Conservation (phyloP, 768 basidiomycete species). For the Mycena olivaceomarginata region DNA sequence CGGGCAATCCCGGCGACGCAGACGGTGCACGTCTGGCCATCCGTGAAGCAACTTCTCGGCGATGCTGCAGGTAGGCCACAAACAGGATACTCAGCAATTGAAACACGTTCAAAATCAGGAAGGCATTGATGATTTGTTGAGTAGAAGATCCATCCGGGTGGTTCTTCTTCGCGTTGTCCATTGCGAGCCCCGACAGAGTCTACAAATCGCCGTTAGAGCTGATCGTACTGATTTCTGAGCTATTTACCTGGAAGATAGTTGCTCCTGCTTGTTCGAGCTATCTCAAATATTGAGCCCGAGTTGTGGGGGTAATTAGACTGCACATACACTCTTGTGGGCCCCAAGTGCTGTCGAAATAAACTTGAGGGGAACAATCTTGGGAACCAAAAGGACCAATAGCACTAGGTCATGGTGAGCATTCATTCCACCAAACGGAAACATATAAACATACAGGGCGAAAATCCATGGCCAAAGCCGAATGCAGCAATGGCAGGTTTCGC, state of each 20-base stretch:
- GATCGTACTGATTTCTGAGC: background rate
- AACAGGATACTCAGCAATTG: constrained; percentile 72
- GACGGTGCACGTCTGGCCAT: constrained; percentile 9
- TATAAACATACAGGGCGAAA: constrained; percentile 75
- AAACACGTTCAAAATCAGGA: constrained; percentile 67
- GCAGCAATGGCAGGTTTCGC: constrained; percentile 77
- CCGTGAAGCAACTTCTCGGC: constrained; percentile 51
- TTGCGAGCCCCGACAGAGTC: constrained; percentile 80
- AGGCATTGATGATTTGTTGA: constrained; percentile 39
- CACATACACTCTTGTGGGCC: constrained; percentile 84
- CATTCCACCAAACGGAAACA: background rate
- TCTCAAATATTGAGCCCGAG: constrained; percentile 3
- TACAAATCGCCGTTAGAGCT: constrained; percentile 69
- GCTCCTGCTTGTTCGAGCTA: constrained; percentile 87
- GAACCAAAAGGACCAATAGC: constrained; percentile 84
- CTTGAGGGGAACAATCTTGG: constrained; percentile 81
- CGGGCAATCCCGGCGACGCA: constrained; percentile 22
- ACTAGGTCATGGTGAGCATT: constrained; percentile 62
- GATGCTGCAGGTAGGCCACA: constrained; percentile 68
- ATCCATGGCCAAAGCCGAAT: constrained; percentile 84
- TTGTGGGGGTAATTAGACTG: background rate
- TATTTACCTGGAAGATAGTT: constrained; percentile 68
- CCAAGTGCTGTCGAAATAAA: constrained; percentile 89
- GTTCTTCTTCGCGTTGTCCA: constrained; percentile 68
- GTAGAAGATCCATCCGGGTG: constrained; percentile 45